These are phyloP conservation scores for Penicillium subrubescens DNA, from an alignment of 495 filamentous ascomycete genomes.

Conservation along the genomic window DNA sequence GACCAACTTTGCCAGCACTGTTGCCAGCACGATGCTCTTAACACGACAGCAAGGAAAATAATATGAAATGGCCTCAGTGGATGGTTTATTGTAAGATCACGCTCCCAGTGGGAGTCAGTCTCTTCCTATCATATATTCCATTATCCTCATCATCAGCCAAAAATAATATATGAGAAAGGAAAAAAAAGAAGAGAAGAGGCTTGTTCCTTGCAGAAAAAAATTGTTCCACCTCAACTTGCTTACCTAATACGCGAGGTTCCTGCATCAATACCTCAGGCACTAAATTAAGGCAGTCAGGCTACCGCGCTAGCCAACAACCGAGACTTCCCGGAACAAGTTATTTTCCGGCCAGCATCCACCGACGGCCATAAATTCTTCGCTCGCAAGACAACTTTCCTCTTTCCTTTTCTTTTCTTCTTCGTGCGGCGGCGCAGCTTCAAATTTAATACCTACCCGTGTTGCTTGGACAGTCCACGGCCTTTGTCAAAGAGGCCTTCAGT, in stretches of 20 bases:
- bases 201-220: conserved; percentile 6
- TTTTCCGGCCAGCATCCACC: conserved; percentile 8
- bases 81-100: conserved; percentile 57
- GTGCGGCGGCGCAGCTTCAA: conserved; percentile 62
- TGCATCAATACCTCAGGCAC: neutral
- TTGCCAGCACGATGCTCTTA: neutral
- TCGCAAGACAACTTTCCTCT: conserved; percentile 13
- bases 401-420: conserved; percentile 54
- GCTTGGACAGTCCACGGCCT: conserved; percentile 45
- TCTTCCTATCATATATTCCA: conserved; percentile 64
- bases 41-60: conserved; percentile 11
- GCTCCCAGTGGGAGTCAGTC: conserved; percentile 54
- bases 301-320: neutral
- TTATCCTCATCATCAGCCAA: conserved; percentile 59
- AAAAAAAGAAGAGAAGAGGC: conserved; percentile 26
- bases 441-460: conserved; percentile 50
- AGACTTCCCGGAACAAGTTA: conserved; percentile 14
- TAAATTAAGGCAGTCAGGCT: neutral
- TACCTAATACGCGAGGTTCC: conserved; percentile 9
- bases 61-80: conserved; percentile 41
- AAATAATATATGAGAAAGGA: conserved; percentile 28
- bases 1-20: neutral
- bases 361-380: conserved; percentile 31
- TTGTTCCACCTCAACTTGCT: conserved; percentile 1
- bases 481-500: conserved; percentile 30